Conservation (phyloP, 2,329 filamentous ascomycete genomes). For the Biscogniauxia mediterranea region DNA sequence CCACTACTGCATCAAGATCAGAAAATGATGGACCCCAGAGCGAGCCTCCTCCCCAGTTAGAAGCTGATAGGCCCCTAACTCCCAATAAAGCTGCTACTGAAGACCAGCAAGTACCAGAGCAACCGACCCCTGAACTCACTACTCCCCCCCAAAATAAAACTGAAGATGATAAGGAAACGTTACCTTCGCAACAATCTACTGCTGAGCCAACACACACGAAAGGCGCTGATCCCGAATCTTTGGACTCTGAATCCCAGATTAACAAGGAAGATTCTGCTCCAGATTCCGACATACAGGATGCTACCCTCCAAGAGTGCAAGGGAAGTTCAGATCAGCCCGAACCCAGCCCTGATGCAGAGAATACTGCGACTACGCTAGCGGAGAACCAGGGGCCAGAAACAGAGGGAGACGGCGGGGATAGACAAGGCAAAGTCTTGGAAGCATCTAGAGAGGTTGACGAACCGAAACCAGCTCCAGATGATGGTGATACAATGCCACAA, state of each 20-base stretch:
- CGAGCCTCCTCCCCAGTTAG: constrained; percentile 4
- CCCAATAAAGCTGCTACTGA: background rate
- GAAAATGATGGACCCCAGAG: constrained; percentile 2
- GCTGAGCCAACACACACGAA: background rate
- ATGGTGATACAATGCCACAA: background rate
- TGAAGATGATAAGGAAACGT: background rate
- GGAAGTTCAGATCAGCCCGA: background rate
- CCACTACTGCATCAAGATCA: background rate
- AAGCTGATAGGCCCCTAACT: background rate
- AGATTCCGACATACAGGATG: background rate
- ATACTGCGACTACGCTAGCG: background rate
- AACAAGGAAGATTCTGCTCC: constrained; percentile 1
- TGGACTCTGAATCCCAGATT: constrained; percentile 2
- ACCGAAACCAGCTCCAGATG: background rate
- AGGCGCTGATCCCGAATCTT: background rate
- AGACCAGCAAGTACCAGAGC: background rate
- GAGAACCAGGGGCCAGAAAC: background rate
- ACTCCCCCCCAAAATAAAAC: background rate
- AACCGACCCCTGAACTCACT: background rate
- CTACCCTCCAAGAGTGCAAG: background rate
- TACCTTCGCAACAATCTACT: background rate
- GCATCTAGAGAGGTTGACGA: background rate
- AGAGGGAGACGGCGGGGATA: constrained; percentile 1
- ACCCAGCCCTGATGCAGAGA: constrained; percentile 2
- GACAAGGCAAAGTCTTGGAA: background rate